phyloP scores from a whole-genome alignment of 1,139 yeast species.

The Schwanniomyces etchellsii region DNA sequence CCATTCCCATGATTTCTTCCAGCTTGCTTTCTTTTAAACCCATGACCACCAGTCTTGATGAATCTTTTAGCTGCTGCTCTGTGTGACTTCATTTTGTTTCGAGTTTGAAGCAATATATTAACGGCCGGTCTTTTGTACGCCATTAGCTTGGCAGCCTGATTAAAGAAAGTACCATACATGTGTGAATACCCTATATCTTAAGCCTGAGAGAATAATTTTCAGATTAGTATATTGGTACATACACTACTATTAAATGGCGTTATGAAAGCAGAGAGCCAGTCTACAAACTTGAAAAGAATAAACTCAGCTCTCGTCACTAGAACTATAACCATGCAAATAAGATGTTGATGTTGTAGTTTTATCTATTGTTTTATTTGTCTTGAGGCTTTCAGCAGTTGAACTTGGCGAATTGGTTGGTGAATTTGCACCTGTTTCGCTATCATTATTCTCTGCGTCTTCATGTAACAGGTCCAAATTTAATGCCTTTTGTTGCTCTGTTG shows the following conservation, averaged over 20 bases:
- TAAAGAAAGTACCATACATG: constrained; percentile 9
- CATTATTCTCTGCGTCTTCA: too few species aligned
- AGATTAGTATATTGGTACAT: background rate
- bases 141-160: constrained; percentile 13
- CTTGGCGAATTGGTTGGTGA: too few species aligned
- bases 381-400: too few species aligned
- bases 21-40: constrained; percentile 59
- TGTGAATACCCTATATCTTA: background rate
- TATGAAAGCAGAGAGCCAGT: background rate
- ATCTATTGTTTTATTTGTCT: too few species aligned
- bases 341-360: too few species aligned
- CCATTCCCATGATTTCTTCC: constrained; percentile 93
- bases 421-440: too few species aligned
- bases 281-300: too few species aligned
- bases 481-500: too few species aligned
- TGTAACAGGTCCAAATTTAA: too few species aligned
- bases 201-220: background rate
- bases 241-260: constrained; percentile 2
- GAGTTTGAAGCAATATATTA: constrained; percentile 29
- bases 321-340: too few species aligned
- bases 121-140: constrained; percentile 16
- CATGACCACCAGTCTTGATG: constrained; percentile 56
- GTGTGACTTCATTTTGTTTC: constrained; percentile 58
- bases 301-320: too few species aligned
- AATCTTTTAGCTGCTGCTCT: constrained; percentile 81